Base-by-base conservation (phyloP, 371 early-diverging fungal species). In the Mortierella sp. region DNA sequence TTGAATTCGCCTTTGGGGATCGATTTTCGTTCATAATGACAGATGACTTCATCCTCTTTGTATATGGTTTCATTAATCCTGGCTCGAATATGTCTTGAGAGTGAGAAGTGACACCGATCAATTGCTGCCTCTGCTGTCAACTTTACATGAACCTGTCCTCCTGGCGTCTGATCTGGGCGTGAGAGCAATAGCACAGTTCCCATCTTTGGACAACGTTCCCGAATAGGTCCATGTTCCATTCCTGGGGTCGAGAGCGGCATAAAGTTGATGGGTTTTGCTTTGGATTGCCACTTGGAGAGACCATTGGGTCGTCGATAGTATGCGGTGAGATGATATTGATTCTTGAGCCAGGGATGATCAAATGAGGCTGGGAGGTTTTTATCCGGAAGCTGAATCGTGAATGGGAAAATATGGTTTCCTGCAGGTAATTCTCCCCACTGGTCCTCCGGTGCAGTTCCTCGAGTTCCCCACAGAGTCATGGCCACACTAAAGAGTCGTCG, bases 311-410 rank as follows among this genome's bases (percentile, higher is more conserved):
- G 72, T 28, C 81, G 68, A 54, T 75, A 80, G 47, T 80, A 80
- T 20, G 81, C 81, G 14, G 81, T 80, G 49, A 80, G 73, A 0
- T 75, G 75, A 37, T 80, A 80, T 51, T 80, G 81, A 54, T 80
- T 80, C 76, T 80, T 80, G 63, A 80, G 77, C 83, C 83, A 83
- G 1, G 77, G 77, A 55, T 83, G 78, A 20, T 83, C 83, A 69
- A 83, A 83, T 3, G 83, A 83, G 9, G 78, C 78, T 12, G 83
- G 83, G 28, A 83, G 55, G 45, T 83, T 83, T 47, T 77, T 78
- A 70, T 83, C 77, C 0, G 83, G 83, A 11, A 83, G 68, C 20
- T 78, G 83, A 30, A 83, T 63, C 1, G 83, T 76, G 40, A 83
- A 83, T 1, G 83, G 83, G 55, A 83, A 83, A 14, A 83, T 75